phyloP scores from a whole-genome alignment of 306 rosid species.

The Begonia masoniana region DNA sequence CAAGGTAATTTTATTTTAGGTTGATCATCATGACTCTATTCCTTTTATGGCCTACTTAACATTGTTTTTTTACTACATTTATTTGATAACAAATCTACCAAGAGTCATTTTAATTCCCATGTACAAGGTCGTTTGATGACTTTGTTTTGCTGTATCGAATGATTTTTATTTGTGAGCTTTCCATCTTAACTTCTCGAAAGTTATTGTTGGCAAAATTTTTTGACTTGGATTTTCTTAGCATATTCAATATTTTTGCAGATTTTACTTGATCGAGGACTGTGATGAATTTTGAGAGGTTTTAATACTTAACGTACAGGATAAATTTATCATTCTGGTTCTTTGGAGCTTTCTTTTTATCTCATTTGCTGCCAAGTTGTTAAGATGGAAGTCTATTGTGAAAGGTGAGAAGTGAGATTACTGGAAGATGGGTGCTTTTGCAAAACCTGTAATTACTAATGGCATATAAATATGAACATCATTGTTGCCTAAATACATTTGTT shows the following conservation, averaged over 20 bases:
- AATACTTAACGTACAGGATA: conserved; percentile 31
- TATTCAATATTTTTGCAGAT: background rate
- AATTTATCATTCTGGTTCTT: conserved; percentile 28
- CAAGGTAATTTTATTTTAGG: conserved; percentile 24
- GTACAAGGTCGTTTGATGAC: no score
- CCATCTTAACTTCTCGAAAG: background rate
- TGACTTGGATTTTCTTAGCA: background rate
- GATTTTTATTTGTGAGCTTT: no score
- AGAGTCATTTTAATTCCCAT: no score
- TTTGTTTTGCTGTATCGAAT: no score
- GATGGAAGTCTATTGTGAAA: conserved; percentile 46
- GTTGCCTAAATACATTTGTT: background rate
- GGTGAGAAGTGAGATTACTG: conserved; percentile 25
- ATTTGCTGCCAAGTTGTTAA: conserved; percentile 43
- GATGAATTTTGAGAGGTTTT: conserved; percentile 2
- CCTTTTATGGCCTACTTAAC: background rate
- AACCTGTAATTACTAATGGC: background rate
- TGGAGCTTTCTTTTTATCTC: conserved; percentile 46
- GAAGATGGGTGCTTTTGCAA: conserved; percentile 10
- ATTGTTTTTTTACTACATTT: background rate
- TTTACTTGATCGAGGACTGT: background rate
- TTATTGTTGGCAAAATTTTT: background rate
- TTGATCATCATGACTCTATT: background rate
- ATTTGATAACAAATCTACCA: no score
- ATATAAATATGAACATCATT: background rate